phyloP scores from a whole-genome alignment of 2,329 filamentous ascomycete genomes.

The Lachnellula occidentalis region DNA sequence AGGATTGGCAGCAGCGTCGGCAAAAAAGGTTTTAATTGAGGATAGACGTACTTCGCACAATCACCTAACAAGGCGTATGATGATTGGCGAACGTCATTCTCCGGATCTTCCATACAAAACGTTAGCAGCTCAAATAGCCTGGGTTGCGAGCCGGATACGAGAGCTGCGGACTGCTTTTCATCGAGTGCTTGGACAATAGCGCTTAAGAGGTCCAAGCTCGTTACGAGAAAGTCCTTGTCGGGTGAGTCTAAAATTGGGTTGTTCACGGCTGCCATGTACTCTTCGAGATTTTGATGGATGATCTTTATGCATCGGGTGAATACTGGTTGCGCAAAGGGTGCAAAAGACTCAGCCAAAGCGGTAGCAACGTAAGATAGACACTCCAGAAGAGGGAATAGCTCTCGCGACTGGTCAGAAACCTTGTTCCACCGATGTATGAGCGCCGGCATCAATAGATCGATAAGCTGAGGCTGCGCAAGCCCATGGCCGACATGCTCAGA shows the following conservation, averaged over 20 bases:
- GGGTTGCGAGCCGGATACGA: conserved; percentile 71
- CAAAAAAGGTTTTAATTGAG: conserved; percentile 70
- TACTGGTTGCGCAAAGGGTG: conserved; percentile 79
- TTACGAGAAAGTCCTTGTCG: conserved; percentile 96
- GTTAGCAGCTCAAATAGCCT: conserved; percentile 85
- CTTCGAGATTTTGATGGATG: conserved; percentile 85
- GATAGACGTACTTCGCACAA: conserved; percentile 87
- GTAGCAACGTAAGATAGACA: conserved; percentile 92
- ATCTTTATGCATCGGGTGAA: conserved; percentile 86
- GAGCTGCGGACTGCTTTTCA: conserved; percentile 63
- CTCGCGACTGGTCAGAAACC: conserved; percentile 81
- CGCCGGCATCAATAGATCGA: conserved; percentile 84
- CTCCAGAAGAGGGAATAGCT: conserved; percentile 92
- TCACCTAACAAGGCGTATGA: conserved; percentile 93
- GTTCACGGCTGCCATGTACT: conserved; percentile 63
- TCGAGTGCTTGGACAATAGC: conserved; percentile 89
- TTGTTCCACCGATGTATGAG: conserved; percentile 83
- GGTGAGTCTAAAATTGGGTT: conserved; percentile 68
- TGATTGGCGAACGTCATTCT: conserved; percentile 92
- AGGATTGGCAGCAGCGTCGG: conserved; percentile 71
- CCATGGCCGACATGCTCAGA: conserved; percentile 84
- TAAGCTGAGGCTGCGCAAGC: conserved; percentile 74
- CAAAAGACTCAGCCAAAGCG: conserved; percentile 75
- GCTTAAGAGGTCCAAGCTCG: conserved; percentile 87
- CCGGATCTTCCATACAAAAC: conserved; percentile 86